Conservation (phyloP, 257 asterid species). For the Euphrasia confusa region DNA sequence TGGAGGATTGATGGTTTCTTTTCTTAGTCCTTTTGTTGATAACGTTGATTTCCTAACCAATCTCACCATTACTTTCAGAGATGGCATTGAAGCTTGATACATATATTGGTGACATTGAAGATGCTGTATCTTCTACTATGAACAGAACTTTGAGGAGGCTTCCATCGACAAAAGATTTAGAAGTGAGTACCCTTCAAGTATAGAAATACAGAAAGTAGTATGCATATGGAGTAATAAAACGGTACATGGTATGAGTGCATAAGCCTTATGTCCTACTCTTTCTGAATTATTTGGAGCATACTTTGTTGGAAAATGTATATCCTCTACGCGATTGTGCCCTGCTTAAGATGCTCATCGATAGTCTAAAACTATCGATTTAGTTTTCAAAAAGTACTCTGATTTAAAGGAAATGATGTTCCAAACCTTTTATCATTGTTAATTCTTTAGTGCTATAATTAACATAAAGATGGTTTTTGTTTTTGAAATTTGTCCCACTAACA, state of each 20-base stretch:
- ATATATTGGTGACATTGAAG: conserved; percentile 91
- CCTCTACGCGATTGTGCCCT: background rate
- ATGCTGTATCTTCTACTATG: conserved; percentile 71
- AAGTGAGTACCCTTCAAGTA: conserved; percentile 46
- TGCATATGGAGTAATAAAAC: conserved; percentile 16
- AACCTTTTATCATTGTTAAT: background rate
- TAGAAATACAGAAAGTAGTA: background rate
- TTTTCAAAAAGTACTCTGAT: background rate
- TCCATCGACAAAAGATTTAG: conserved; percentile 43
- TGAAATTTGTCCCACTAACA: conserved; percentile 26
- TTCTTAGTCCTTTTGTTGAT: conserved; percentile 19
- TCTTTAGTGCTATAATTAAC: conserved; percentile 9
- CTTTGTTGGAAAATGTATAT: background rate
- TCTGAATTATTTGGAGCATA: background rate
- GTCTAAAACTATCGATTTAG: background rate
- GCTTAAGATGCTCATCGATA: background rate
- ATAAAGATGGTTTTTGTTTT: conserved; percentile 15
- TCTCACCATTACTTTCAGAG: conserved; percentile 50
- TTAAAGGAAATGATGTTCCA: conserved; percentile 2
- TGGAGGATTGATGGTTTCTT: conserved; percentile 13
- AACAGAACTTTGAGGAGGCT: conserved; percentile 60
- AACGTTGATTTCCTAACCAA: conserved; percentile 11
- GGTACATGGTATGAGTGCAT: conserved; percentile 2
- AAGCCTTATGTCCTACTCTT: background rate
- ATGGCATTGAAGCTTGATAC: conserved; percentile 81